Percentiles rank a stretch among this genome's conserved stretches.
Conservation (phyloP, 306 rosid genomes). For the Macrotyloma uniflorum region DNA sequence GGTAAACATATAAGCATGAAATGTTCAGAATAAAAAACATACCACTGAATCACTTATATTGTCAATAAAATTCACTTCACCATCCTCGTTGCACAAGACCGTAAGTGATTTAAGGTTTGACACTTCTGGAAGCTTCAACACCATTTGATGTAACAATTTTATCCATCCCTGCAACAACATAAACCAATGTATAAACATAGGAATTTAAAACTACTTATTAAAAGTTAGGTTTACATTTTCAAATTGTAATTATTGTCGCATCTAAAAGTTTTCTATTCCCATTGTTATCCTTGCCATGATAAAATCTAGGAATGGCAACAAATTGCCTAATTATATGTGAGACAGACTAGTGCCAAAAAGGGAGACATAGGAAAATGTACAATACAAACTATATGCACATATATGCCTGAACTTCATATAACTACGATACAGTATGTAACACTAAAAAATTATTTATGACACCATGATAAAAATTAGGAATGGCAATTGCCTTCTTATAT, state of each 20-base stretch:
- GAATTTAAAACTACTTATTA: conserved; percentile 6
- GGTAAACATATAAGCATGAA: background rate
- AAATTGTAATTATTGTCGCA: background rate
- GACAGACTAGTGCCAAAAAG: background rate
- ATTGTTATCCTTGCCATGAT: conserved; percentile 26
- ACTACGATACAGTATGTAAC: conserved; percentile 18
- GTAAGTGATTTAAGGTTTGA: conserved; percentile 62
- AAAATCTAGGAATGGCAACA: conserved; percentile 21
- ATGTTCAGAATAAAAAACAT: conserved; percentile 25
- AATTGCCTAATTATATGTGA: background rate
- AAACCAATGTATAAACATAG: conserved; percentile 33
- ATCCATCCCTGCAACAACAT: conserved; percentile 81
- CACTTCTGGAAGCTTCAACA: conserved; percentile 73
- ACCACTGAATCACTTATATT: conserved; percentile 79
- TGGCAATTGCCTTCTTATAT: background rate
- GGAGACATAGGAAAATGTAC: background rate
- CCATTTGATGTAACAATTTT: conserved; percentile 77
- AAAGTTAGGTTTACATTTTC: conserved; percentile 1
- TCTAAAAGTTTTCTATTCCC: background rate
- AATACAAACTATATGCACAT: conserved; percentile 8
- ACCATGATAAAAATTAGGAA: conserved; percentile 30
- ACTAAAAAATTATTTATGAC: conserved; percentile 14
- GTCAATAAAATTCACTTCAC: conserved; percentile 78
- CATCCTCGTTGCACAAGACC: conserved; percentile 62
- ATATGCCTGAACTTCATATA: conserved; percentile 17